Base-by-base conservation (phyloP, 495 filamentous ascomycete genomes). In the Sabuloglossum arenarium region DNA sequence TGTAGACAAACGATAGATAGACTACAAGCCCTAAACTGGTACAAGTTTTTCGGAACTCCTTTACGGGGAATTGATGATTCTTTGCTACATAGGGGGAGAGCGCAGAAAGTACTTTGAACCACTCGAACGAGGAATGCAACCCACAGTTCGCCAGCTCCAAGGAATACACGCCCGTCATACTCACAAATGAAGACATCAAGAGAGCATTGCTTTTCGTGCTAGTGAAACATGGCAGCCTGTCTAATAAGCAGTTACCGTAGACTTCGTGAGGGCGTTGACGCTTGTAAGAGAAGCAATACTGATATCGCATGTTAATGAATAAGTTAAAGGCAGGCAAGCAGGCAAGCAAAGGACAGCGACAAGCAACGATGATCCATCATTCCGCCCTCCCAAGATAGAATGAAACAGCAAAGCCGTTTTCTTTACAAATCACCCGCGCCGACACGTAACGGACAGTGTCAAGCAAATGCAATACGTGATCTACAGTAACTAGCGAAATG, bases 401-500 rank as follows among this genome's bases (percentile, higher is more conserved):
- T 21, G 39, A 43, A n/a, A 43, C n/a, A 43, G 39, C 39, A n/a
- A 43, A 43, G 39, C 39, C 1, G 19, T 21, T 43, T 21, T 43
- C 39, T 43, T 43, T 51, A 29, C 25, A 29, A 27, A 51, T 51
- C 28, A 27, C 21, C 24, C 25, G 25, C 47, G 24, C 24, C 47
- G 47, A 51, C 47, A 51, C 45, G 8, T 16, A 51, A 29, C 1
- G 24, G 24, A 29, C 24, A 51, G 30, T 27, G 30, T 54, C 30
- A 39, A 37, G 53, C 53, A 43, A n/a, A 54, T 54, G 53, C 34
- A 54, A 54, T n/a, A 28, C 25, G 30, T 28, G n/a, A 39, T 54
- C 53, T 43, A 43, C 47, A 51, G 28, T 51, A 30, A 51, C 25
- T 51, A 43, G 23, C 28, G 25, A 51, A 51, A 51, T 23, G 47